phyloP scores from a whole-genome alignment of 108 stramenopile genomes.

The Bacterosira constricta region DNA sequence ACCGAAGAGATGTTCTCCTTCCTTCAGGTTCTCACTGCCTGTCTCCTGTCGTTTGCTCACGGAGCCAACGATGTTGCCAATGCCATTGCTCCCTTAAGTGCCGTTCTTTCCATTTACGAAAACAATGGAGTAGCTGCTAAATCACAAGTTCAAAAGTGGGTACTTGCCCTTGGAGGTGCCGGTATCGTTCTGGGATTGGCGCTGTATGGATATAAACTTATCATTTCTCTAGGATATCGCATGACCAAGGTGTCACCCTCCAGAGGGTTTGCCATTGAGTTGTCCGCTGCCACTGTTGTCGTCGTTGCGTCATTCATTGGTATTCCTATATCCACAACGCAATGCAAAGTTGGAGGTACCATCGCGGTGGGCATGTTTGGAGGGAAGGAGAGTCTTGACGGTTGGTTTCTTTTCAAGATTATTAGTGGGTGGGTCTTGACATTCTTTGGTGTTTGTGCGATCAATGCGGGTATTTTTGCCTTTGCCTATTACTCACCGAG shows the following conservation, averaged over 20 bases:
- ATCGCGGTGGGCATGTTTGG: slow-evolving; percentile 62
- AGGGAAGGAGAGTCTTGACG: slow-evolving; percentile 51
- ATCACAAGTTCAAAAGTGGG: slow-evolving; percentile 51
- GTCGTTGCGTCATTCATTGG: slow-evolving; percentile 66
- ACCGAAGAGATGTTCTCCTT: slow-evolving; percentile 65
- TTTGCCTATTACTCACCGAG: slow-evolving; percentile 7
- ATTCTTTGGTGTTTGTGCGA: slow-evolving; percentile 39
- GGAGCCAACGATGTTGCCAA: slow-evolving; percentile 83
- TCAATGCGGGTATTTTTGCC: slow-evolving; percentile 54
- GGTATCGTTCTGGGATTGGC: slow-evolving; percentile 64
- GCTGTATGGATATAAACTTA: slow-evolving; percentile 58
- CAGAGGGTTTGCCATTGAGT: slow-evolving; percentile 61
- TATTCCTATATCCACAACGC: slow-evolving; percentile 70
- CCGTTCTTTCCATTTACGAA: slow-evolving; percentile 57
- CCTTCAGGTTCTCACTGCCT: slow-evolving; percentile 78
- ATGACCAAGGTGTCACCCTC: slow-evolving; percentile 57
- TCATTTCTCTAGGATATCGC: slow-evolving; percentile 63
- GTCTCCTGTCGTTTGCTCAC: slow-evolving; percentile 67
- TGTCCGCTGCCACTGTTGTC: slow-evolving; percentile 61
- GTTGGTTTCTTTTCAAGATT: slow-evolving; percentile 34
- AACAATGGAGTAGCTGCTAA: slow-evolving; percentile 32
- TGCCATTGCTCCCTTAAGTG: slow-evolving; percentile 68
- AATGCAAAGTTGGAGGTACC: slow-evolving; percentile 70
- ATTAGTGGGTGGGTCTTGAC: slow-evolving; percentile 54
- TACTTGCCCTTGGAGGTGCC: slow-evolving; percentile 61